Percentiles rank a stretch among this genome's conserved stretches.
These are phyloP conservation scores for Plectosphaerella sp. DNA, from an alignment of 2,329 filamentous ascomycete genomes.

Conservation along the genomic window DNA sequence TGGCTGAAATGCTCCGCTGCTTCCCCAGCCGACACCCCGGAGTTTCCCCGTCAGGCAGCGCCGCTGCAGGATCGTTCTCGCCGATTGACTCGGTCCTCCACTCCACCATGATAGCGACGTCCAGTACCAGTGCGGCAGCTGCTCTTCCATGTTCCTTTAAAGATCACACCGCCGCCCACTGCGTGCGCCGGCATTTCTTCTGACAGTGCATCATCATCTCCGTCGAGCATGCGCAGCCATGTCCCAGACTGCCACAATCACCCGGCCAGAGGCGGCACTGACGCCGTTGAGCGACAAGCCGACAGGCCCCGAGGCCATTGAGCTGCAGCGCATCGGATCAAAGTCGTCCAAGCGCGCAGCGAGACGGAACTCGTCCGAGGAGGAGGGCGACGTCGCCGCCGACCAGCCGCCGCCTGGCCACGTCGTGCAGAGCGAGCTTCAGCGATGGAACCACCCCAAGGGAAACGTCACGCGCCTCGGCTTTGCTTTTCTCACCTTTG, in stretches of 20 bases:
- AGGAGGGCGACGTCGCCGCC: not conserved
- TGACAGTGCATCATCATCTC: not conserved
- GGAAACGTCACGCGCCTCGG: conserved; percentile 24
- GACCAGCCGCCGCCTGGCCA: conserved; percentile 1
- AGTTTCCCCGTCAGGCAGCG: too few species aligned
- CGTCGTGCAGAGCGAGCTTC: conserved; percentile 6
- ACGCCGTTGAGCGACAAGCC: not conserved
- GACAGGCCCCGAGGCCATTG: conserved; percentile 2
- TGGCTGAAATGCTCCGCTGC: too few species aligned
- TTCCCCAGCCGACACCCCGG: too few species aligned
- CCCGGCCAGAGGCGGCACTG: conserved; percentile 1
- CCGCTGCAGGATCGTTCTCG: too few species aligned
- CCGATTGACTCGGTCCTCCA: too few species aligned
- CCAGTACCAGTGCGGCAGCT: too few species aligned
- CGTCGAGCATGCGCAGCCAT: conserved; percentile 1
- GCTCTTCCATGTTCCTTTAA: too few species aligned
- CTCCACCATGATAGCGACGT: too few species aligned
- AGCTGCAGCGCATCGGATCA: conserved; percentile 5
- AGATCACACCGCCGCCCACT: too few species aligned
- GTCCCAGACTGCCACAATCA: conserved; percentile 11
- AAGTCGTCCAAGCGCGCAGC: not conserved
- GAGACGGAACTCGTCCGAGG: conserved; percentile 3
- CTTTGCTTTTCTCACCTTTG: conserved; percentile 52
- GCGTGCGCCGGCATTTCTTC: too few species aligned
- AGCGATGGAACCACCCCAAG: conserved; percentile 31